These are phyloP conservation scores for Xylaria sp. DNA, from an alignment of 2,329 filamentous ascomycete genomes.

Conservation along the genomic window DNA sequence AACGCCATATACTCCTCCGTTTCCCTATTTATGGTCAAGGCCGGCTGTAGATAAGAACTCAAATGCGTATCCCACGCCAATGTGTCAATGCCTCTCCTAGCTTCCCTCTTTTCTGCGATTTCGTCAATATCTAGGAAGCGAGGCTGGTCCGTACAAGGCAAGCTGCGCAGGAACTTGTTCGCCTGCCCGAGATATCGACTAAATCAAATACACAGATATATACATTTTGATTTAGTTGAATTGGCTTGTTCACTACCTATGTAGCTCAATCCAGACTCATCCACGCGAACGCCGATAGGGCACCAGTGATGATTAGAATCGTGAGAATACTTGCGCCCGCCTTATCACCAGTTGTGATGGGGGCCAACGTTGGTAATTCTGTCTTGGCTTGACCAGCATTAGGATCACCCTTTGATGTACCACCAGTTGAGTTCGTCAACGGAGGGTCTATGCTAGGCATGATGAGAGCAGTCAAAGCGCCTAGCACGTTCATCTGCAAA, in stretches of 20 bases:
- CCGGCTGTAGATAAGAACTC: conserved; percentile 30
- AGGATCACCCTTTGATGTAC: conserved; percentile 60
- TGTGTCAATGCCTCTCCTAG: neutral
- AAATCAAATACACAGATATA: conserved; percentile 2
- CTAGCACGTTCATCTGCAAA: conserved; percentile 67
- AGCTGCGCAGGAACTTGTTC: neutral
- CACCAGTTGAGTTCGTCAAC: conserved; percentile 62
- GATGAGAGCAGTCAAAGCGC: conserved; percentile 58
- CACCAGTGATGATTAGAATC: conserved; percentile 55
- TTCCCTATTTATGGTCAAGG: conserved; percentile 22
- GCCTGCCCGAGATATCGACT: neutral
- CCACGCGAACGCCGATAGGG: conserved; percentile 61
- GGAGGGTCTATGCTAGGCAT: conserved; percentile 54
- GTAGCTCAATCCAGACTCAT: conserved; percentile 55
- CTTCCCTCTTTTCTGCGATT: neutral
- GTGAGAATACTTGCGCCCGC: conserved; percentile 64
- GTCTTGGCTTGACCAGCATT: conserved; percentile 54
- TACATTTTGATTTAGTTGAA: conserved; percentile 1
- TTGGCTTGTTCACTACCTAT: neutral
- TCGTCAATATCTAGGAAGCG: neutral
- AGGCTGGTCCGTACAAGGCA: conserved; percentile 4
- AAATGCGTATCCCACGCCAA: conserved; percentile 21
- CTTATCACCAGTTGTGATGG: conserved; percentile 58
- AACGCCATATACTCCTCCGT: conserved; percentile 31
- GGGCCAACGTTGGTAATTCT: conserved; percentile 41